Evolutionary conservation across 2,329 filamentous ascomycete species (phyloP).

Genomic region (Stagonosporopsis chrysanthemi): DNA sequence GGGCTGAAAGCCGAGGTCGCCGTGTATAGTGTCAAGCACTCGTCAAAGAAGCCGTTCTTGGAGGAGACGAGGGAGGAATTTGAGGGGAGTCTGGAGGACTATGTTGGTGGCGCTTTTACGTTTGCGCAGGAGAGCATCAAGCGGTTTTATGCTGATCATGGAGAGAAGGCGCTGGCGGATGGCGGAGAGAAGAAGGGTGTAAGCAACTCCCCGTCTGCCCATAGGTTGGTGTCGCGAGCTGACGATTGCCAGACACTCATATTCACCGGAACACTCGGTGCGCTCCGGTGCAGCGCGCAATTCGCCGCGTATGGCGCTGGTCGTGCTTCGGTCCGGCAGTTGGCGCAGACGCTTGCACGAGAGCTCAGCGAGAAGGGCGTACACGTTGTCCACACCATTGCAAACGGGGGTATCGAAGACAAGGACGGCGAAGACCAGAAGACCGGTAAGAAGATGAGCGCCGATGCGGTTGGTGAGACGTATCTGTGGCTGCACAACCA

Average conservation of each 20-base stretch:
- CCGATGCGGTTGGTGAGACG: constrained; percentile 64
- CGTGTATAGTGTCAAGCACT: constrained; percentile 65
- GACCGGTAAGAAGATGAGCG: constrained; percentile 64
- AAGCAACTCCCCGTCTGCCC: constrained; percentile 13
- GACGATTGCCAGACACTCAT: constrained; percentile 55
- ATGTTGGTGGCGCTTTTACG: constrained; percentile 63
- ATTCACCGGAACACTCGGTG: constrained; percentile 64
- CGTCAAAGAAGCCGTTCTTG: constrained; percentile 63
- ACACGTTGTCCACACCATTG: constrained; percentile 67
- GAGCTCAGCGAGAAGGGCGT: constrained; percentile 65
- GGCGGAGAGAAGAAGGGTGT: constrained; percentile 61
- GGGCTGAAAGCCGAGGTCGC: constrained; percentile 61
- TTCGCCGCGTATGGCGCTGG: constrained; percentile 65
- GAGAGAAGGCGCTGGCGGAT: constrained; percentile 56
- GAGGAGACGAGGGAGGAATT: constrained; percentile 59
- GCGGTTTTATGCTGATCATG: constrained; percentile 61
- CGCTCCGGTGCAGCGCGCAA: constrained; percentile 61
- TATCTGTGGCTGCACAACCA: constrained; percentile 62
- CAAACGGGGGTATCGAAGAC: constrained; percentile 63
- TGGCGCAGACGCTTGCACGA: constrained; percentile 63
- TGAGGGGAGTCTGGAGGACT: constrained; percentile 57
- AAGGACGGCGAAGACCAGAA: constrained; percentile 58
- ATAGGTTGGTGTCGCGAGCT: neutral
- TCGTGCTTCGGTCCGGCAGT: constrained; percentile 60
- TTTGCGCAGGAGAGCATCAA: constrained; percentile 63